Base-by-base conservation (phyloP, 768 basidiomycete species). In the Tulasnella sp. region DNA sequence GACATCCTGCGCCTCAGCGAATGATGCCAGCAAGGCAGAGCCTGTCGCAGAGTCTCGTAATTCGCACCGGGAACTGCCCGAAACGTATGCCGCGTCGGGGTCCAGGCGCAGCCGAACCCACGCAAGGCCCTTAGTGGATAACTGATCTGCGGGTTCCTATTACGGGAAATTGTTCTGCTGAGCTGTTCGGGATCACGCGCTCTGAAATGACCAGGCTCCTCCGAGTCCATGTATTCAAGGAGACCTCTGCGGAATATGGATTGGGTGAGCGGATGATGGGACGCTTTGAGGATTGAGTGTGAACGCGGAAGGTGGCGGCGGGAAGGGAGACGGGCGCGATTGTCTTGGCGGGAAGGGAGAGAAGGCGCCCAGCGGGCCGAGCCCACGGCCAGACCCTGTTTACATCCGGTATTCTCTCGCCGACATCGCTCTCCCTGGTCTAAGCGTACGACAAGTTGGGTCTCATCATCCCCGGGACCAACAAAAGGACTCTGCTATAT, bases 31-130 rank as follows among this genome's bases (percentile, higher is more conserved):
- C 16, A 18, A 18, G 48, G 54, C 54, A 54, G 54, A 54, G 54
- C 54, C 54, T 54, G 54, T 54, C 54, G 54, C 54, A 54, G 24
- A 54, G 54, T 54, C 54, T 54, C 54, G 54, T 54, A 54, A 54
- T 54, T 54, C 7, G 54, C 24, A 12, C 9, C 7, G 54, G 54
- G 54, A 54, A 14, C 18, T n/a, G 24, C 54, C 54, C 54, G 54
- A 54, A 54, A 6, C 7, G 54, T n/a, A 12, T 54, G 24, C 22
- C 24, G 54, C 54, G 3, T n/a, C n/a, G 6, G n/a, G 54, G 54
- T 22, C 24, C 1, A n/a, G 24, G 0, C 24, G 54, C 54, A 54
- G 46, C 54, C 9, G 54, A 54, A 24, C 54, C 8, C 54, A 54
- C 54, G 54, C 46, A 46, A n/a, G 2, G n/a, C 54, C 54, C 24